Percentiles rank a stretch among this genome's conserved stretches.
phyloP scores from a whole-genome alignment of 768 basidiomycete species.

The Filobasidium wieringae region DNA sequence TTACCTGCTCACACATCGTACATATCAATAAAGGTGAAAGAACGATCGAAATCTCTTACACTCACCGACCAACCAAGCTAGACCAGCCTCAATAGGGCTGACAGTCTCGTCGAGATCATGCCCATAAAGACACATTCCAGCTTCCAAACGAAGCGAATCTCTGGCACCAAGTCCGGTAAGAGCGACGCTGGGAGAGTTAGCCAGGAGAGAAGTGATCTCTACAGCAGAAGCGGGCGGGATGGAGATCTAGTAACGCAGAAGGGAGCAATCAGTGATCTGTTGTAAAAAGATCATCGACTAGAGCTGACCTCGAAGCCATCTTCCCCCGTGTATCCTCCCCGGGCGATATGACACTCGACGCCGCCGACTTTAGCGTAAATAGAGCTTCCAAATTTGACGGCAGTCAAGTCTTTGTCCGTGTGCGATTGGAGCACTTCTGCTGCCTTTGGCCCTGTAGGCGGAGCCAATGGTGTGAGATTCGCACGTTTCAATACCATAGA shows the following conservation, averaged over 20 bases:
- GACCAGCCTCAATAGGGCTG: slow-evolving; percentile 76
- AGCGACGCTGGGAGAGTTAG: slow-evolving; percentile 56
- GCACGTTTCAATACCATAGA: not conserved
- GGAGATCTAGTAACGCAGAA: slow-evolving; percentile 50
- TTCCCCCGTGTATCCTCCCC: slow-evolving; percentile 96
- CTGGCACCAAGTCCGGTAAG: slow-evolving; percentile 83
- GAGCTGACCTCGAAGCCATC: slow-evolving; percentile 85
- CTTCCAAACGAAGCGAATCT: slow-evolving; percentile 87
- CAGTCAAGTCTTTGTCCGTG: slow-evolving; percentile 59
- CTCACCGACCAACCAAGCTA: slow-evolving; percentile 86
- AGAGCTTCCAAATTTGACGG: slow-evolving; percentile 72
- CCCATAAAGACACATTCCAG: slow-evolving; percentile 93
- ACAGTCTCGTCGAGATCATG: slow-evolving; percentile 81
- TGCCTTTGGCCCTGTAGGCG: slow-evolving; percentile 58
- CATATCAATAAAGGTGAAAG: not conserved
- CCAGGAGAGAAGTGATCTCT: slow-evolving; percentile 54
- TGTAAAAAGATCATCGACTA: not conserved
- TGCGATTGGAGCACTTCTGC: slow-evolving; percentile 65
- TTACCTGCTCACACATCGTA: slow-evolving; percentile 49
- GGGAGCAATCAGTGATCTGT: not conserved
- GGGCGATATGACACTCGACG: slow-evolving; percentile 71
- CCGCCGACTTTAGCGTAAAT: slow-evolving; percentile 68
- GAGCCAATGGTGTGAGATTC: too few species aligned
- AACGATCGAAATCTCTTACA: too few species aligned
- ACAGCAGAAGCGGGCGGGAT: slow-evolving; percentile 67